phyloP scores from a whole-genome alignment of 192 early-diverging fungal genomes.

The Mortierella antarctica region DNA sequence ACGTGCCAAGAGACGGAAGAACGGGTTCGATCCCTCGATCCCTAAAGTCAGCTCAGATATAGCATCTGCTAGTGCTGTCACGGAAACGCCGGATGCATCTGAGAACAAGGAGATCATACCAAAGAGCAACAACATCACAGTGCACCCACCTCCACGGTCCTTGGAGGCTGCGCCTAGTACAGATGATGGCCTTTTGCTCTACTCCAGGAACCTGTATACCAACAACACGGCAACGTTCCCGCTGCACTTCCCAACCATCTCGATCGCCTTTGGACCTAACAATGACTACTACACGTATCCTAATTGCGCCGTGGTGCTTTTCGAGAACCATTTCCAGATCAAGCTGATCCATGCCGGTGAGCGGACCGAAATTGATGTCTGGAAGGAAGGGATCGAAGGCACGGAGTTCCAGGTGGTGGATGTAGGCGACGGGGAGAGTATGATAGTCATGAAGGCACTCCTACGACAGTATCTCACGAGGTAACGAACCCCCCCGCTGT shows the following conservation, averaged over 20 bases:
- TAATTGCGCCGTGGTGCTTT: constrained; percentile 47
- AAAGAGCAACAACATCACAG: too few relatives aligned
- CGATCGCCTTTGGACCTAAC: constrained; percentile 52
- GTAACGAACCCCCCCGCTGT: constrained; percentile 7
- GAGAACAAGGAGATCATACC: too few relatives aligned
- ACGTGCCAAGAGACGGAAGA: constrained; percentile 6
- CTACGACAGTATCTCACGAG: constrained; percentile 46
- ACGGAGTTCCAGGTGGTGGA: constrained; percentile 40
- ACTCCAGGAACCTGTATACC: constrained; percentile 14
- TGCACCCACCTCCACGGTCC: too few relatives aligned
- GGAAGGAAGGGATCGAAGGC: constrained; percentile 53
- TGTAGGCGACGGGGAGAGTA: constrained; percentile 33
- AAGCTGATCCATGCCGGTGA: constrained; percentile 48
- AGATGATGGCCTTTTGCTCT: constrained; percentile 6
- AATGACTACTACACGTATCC: constrained; percentile 47
- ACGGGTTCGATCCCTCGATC: not conserved
- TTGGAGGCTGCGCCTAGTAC: not conserved
- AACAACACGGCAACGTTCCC: constrained; percentile 47
- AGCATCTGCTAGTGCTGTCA: too few relatives aligned
- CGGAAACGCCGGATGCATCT: too few relatives aligned
- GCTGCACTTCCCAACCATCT: constrained; percentile 48
- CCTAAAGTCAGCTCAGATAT: too few relatives aligned
- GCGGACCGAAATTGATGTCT: constrained; percentile 50
- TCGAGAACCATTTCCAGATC: constrained; percentile 51
- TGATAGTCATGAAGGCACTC: constrained; percentile 37